Evolutionary conservation across 345 rosid genomes (phyloP).

Genomic region (Populus pruinosa): DNA sequence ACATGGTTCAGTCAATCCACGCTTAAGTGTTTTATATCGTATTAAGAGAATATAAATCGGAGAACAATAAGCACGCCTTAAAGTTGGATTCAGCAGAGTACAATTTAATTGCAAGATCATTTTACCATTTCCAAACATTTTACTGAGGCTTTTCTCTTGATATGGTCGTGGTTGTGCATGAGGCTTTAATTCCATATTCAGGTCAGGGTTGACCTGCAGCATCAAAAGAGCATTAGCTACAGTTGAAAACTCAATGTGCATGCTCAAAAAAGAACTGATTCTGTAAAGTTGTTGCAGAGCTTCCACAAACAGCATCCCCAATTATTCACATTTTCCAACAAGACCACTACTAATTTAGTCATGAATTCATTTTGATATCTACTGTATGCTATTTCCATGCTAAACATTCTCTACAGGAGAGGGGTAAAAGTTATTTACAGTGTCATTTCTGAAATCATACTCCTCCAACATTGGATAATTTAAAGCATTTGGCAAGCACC

Average conservation of each 20-base stretch:
- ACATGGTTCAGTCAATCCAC: neutral
- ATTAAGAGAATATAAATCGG: neutral
- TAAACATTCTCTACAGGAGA: neutral
- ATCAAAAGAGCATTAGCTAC: neutral
- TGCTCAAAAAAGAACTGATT: too few species aligned
- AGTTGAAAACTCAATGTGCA: neutral
- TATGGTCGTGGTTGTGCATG: constrained; percentile 95
- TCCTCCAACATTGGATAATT: constrained; percentile 99
- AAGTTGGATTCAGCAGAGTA: neutral
- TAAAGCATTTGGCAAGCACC: constrained; percentile 94
- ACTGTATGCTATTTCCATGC: too few species aligned
- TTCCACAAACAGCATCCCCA: neutral
- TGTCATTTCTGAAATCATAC: constrained; percentile 90
- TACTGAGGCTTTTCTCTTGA: constrained; percentile 95
- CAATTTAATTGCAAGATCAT: neutral
- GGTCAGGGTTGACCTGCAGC: constrained; percentile 84
- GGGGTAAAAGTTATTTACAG: constrained; percentile 34
- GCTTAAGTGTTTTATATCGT: neutral
- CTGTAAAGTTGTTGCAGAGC: neutral
- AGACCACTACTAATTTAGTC: neutral
- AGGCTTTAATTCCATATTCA: constrained; percentile 86
- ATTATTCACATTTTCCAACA: neutral
- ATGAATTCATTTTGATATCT: too few species aligned
- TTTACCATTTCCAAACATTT: constrained; percentile 99
- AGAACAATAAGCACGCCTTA: too few species aligned